phyloP scores from a whole-genome alignment of 257 asterid species.

The Scutellaria barbata region DNA sequence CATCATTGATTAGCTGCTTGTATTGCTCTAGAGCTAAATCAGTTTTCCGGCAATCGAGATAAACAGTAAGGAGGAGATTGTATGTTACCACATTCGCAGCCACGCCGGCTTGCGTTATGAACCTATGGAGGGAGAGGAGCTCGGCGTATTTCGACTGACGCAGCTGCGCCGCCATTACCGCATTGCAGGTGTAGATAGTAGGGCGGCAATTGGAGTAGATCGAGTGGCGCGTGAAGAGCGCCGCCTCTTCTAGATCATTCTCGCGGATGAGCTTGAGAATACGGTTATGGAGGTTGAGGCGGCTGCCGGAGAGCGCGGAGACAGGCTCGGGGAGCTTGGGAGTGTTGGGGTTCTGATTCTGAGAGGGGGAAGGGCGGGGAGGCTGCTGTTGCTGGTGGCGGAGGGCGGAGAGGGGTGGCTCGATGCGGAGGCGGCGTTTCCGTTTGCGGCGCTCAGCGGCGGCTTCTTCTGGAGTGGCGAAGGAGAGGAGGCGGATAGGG shows the following conservation, averaged over 20 bases:
- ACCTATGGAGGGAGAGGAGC: slow-evolving; percentile 82
- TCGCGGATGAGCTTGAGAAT: slow-evolving; percentile 83
- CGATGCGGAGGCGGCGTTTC: slow-evolving; percentile 84
- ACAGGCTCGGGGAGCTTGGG: slow-evolving; percentile 90
- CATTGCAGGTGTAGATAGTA: slow-evolving; percentile 80
- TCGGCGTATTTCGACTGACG: slow-evolving; percentile 82
- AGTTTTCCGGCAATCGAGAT: slow-evolving; percentile 76
- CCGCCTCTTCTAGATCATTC: slow-evolving; percentile 92
- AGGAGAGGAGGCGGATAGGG: slow-evolving; percentile 70
- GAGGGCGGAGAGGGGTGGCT: slow-evolving; percentile 72
- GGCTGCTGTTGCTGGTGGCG: slow-evolving; percentile 65
- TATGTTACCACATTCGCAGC: slow-evolving; percentile 75
- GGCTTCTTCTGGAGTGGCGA: slow-evolving; percentile 96
- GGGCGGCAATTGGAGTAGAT: slow-evolving; percentile 92
- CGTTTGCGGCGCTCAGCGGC: slow-evolving; percentile 94
- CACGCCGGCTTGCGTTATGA: slow-evolving; percentile 86
- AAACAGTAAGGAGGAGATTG: slow-evolving; percentile 70
- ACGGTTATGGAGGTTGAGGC: slow-evolving; percentile 75
- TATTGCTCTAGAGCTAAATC: slow-evolving; percentile 90
- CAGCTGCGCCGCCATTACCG: slow-evolving; percentile 86
- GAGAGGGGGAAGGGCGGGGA: slow-evolving; percentile 47
- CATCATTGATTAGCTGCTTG: slow-evolving; percentile 70
- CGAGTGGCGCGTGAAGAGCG: slow-evolving; percentile 90
- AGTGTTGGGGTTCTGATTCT: slow-evolving; percentile 73
- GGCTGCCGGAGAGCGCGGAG: slow-evolving; percentile 69